Percentiles rank a stretch among this genome's conserved stretches.
phyloP scores from a whole-genome alignment of 2,329 filamentous ascomycete species.

The Colletotrichum shisoi region DNA sequence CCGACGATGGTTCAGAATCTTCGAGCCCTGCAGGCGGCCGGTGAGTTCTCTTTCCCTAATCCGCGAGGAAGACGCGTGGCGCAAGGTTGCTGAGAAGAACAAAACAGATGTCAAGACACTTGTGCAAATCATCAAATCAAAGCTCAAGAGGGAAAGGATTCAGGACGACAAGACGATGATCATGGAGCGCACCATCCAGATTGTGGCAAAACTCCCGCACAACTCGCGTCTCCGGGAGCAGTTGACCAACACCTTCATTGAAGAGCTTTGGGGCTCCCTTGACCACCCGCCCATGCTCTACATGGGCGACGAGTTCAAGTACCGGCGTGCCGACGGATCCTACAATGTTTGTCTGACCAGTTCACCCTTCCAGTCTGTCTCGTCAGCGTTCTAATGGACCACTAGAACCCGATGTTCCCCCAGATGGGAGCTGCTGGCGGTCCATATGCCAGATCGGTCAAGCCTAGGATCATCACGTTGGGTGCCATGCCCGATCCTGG shows the following conservation, averaged over 20 bases:
- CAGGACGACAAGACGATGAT: conserved; percentile 79
- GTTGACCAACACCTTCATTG: conserved; percentile 73
- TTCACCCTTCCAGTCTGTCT: background rate
- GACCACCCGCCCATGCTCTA: conserved; percentile 76
- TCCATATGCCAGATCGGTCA: conserved; percentile 71
- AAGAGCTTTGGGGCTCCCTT: conserved; percentile 73
- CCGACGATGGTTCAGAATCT: conserved; percentile 65
- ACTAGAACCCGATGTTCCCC: conserved; percentile 69
- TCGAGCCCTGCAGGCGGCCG: conserved; percentile 59
- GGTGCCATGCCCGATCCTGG: conserved; percentile 73
- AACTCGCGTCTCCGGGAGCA: conserved; percentile 67
- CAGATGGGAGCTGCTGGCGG: conserved; percentile 72
- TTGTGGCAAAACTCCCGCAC: conserved; percentile 70
- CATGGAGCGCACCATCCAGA: conserved; percentile 76
- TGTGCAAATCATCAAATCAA: conserved; percentile 65
- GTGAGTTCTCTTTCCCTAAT: conserved; percentile 44
- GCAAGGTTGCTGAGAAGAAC: background rate
- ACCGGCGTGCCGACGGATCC: conserved; percentile 74
- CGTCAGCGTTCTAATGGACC: background rate
- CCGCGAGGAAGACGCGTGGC: background rate
- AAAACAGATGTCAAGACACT: conserved; percentile 69
- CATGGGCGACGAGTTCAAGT: conserved; percentile 68
- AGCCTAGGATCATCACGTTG: conserved; percentile 65
- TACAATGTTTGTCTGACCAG: conserved; percentile 61
- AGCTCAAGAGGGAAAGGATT: conserved; percentile 68